phyloP scores from a whole-genome alignment of 1,284 basidiomycete species.

The Cystobasidium slooffiae region DNA sequence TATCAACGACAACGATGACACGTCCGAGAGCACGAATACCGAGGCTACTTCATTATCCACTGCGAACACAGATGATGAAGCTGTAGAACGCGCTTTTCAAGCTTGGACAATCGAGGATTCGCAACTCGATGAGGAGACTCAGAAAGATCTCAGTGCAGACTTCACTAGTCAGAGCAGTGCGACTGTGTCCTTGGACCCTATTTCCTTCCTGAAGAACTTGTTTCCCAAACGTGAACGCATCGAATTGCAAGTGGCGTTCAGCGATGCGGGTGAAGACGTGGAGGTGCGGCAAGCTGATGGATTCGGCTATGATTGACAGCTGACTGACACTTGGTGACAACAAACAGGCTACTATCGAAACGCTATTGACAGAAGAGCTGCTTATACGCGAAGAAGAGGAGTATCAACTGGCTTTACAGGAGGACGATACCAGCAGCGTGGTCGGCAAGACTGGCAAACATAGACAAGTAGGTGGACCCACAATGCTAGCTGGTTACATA shows the following conservation, averaged over 20 bases:
- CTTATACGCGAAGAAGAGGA: conserved; percentile 39
- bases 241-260: conserved; percentile 34
- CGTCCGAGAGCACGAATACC: conserved; percentile 13
- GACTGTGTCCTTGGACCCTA: conserved; percentile 16
- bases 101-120: conserved; percentile 25
- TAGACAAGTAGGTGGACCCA: neutral
- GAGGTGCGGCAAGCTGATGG: conserved; percentile 6
- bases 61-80: conserved; percentile 32
- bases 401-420: neutral
- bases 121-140: neutral
- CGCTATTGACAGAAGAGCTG: conserved; percentile 36
- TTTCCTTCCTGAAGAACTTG: conserved; percentile 41
- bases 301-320: neutral
- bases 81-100: conserved; percentile 43
- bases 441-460: conserved; percentile 10
- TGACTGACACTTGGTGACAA: neutral
- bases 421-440: neutral
- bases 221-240: conserved; percentile 41
- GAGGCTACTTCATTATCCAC: neutral
- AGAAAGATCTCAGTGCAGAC: neutral
- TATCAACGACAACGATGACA: neutral
- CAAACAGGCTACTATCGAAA: conserved; percentile 34
- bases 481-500: too few relatives aligned
- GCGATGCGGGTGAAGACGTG: conserved; percentile 34
- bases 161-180: neutral